Conservation (phyloP, 1,284 basidiomycete species). For the Ustilago curta region DNA sequence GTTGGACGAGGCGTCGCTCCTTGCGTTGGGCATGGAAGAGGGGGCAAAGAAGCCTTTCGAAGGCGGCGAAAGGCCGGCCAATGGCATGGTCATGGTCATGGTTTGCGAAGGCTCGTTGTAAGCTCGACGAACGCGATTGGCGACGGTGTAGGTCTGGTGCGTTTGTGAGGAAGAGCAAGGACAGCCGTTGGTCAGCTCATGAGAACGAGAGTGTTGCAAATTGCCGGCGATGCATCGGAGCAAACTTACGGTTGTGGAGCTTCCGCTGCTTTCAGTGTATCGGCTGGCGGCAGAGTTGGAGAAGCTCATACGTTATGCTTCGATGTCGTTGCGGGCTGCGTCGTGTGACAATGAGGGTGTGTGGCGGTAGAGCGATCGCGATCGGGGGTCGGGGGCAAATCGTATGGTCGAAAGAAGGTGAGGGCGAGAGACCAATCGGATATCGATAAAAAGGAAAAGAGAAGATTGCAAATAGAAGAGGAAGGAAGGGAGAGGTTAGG, state of each 20-base stretch:
- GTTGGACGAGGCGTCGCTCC: constrained; percentile 17
- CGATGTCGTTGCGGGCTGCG: constrained; percentile 4
- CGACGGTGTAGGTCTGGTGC: constrained; percentile 33
- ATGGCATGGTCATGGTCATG: constrained; percentile 50
- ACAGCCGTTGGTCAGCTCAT: constrained; percentile 6
- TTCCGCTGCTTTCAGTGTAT: constrained; percentile 34
- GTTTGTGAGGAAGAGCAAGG: neutral
- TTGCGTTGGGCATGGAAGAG: constrained; percentile 42
- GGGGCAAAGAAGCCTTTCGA: constrained; percentile 54
- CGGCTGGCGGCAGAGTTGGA: constrained; percentile 29
- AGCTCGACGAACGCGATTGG: constrained; percentile 32
- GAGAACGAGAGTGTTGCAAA: neutral
- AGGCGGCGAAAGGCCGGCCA: constrained; percentile 49
- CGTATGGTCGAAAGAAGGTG: neutral
- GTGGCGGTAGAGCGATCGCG: neutral
- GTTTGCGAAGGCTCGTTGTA: constrained; percentile 30
- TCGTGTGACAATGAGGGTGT: neutral
- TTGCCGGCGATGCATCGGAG: neutral
- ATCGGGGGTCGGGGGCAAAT: neutral
- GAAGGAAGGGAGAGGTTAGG: constrained; percentile 19
- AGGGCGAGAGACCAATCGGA: neutral
- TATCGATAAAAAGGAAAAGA: neutral
- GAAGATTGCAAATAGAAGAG: constrained; percentile 6
- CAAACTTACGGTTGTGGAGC: constrained; percentile 38
- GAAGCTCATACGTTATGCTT: constrained; percentile 33